phyloP scores from a whole-genome alignment of 495 filamentous ascomycete genomes.

The Penicillium turbatum region DNA sequence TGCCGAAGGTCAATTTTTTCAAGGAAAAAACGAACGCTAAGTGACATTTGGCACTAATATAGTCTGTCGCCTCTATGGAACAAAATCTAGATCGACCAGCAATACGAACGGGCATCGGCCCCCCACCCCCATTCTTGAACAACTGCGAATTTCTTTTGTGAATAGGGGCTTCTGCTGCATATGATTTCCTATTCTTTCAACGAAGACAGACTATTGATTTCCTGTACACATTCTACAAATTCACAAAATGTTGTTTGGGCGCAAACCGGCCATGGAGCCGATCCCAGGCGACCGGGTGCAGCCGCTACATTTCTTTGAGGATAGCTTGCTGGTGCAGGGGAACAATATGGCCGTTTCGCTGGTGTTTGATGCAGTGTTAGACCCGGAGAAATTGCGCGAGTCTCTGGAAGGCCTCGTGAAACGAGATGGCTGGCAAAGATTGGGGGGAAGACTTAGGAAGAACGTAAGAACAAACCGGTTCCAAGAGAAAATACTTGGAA shows the following conservation, averaged over 20 bases:
- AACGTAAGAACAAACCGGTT: constrained; percentile 26
- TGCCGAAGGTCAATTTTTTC: neutral
- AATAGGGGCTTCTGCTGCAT: too few species aligned
- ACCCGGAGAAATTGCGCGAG: constrained; percentile 37
- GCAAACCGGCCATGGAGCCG: constrained; percentile 9
- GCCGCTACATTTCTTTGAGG: constrained; percentile 24
- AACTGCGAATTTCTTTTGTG: too few species aligned
- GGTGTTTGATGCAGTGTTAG: constrained; percentile 49
- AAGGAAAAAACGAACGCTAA: neutral
- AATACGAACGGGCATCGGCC: too few species aligned
- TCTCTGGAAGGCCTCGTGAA: constrained; percentile 37
- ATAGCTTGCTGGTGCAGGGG: constrained; percentile 19
- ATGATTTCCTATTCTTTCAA: too few species aligned
- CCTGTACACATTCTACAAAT: too few species aligned
- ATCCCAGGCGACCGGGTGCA: constrained; percentile 19
- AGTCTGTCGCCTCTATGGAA: too few species aligned
- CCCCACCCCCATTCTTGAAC: too few species aligned
- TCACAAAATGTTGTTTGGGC: constrained; percentile 8
- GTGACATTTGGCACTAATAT: neutral
- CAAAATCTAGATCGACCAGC: too few species aligned
- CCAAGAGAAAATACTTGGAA: neutral
- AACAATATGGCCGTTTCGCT: constrained; percentile 30
- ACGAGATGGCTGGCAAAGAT: constrained; percentile 41
- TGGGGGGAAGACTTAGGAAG: constrained; percentile 43
- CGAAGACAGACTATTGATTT: too few species aligned